Percentiles rank a stretch among this genome's conserved stretches.
Evolutionary conservation across 306 rosid species (phyloP).

Genomic region (Clitoria ternatea): DNA sequence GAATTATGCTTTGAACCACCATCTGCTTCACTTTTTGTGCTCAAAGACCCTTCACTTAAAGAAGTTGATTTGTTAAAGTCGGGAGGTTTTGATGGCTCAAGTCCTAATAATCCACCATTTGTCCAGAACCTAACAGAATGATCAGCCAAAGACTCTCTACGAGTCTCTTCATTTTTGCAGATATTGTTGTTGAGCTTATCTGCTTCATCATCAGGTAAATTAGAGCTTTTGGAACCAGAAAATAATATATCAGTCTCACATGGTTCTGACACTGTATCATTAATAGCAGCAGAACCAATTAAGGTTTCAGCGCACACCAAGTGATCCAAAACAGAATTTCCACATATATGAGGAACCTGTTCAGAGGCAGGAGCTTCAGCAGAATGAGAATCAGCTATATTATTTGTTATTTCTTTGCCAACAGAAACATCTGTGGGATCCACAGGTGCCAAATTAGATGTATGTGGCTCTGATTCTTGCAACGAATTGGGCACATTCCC

Average conservation of each 20-base stretch:
- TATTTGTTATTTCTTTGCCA: conserved; percentile 21
- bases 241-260: conserved; percentile 21
- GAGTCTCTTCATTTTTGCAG: conserved; percentile 42
- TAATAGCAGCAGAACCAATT: conserved; percentile 13
- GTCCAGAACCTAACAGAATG: conserved; percentile 79
- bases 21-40: conserved; percentile 29
- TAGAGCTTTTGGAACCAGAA: conserved; percentile 28
- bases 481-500: conserved; percentile 18
- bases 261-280: conserved; percentile 38
- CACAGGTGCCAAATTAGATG: conserved; percentile 8
- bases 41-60: conserved; percentile 31
- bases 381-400: conserved; percentile 22
- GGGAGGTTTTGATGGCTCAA: conserved; percentile 94
- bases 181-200: conserved; percentile 30
- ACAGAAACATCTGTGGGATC: conserved; percentile 19
- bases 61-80: conserved; percentile 55
- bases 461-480: conserved; percentile 25
- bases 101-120: conserved; percentile 95
- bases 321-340: conserved; percentile 33
- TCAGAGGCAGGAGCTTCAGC: conserved; percentile 21
- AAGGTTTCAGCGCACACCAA: conserved; percentile 15
- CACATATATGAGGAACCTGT: conserved; percentile 31
- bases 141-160: conserved; percentile 41
- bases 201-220: conserved; percentile 36
- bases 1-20: conserved; percentile 28